These are phyloP conservation scores for Colletotrichum aenigma DNA, from an alignment of 2,329 filamentous ascomycete genomes.

Conservation along the genomic window DNA sequence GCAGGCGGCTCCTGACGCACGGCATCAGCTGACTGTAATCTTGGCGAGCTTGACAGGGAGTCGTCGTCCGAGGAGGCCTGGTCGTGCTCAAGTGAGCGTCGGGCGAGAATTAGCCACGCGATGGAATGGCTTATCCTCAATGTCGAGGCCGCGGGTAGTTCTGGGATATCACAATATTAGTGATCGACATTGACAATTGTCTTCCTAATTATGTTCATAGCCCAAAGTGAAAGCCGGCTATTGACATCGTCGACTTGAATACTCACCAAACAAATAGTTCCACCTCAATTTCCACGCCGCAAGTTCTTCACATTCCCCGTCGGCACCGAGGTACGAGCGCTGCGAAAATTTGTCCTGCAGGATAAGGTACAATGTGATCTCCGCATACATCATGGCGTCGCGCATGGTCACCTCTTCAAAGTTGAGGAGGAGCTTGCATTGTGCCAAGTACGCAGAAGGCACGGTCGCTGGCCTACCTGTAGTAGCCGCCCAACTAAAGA, in stretches of 20 bases:
- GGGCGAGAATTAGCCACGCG: conserved; percentile 35
- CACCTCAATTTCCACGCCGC: conserved; percentile 36
- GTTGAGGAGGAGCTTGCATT: conserved; percentile 42
- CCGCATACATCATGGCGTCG: conserved; percentile 43
- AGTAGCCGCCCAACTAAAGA: conserved; percentile 42
- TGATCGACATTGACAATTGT: background rate
- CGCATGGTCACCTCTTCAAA: conserved; percentile 45
- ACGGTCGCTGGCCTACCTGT: conserved; percentile 43
- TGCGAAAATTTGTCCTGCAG: conserved; percentile 38
- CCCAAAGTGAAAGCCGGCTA: background rate
- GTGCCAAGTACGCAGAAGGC: conserved; percentile 38
- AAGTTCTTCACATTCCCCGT: conserved; percentile 35
- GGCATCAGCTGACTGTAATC: background rate
- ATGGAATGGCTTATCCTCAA: conserved; percentile 36
- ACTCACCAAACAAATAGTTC: conserved; percentile 36
- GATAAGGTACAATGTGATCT: conserved; percentile 39
- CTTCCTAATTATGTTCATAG: background rate
- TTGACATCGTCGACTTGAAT: background rate
- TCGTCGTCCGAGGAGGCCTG: conserved; percentile 13
- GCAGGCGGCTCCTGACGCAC: background rate
- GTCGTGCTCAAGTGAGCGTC: conserved; percentile 12
- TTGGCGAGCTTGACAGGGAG: conserved; percentile 11
- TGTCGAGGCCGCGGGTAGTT: conserved; percentile 35
- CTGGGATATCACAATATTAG: conserved; percentile 17
- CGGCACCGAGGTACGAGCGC: conserved; percentile 31